Base-by-base conservation (phyloP, 2,329 filamentous ascomycete species). In the Cordyceps militaris region DNA sequence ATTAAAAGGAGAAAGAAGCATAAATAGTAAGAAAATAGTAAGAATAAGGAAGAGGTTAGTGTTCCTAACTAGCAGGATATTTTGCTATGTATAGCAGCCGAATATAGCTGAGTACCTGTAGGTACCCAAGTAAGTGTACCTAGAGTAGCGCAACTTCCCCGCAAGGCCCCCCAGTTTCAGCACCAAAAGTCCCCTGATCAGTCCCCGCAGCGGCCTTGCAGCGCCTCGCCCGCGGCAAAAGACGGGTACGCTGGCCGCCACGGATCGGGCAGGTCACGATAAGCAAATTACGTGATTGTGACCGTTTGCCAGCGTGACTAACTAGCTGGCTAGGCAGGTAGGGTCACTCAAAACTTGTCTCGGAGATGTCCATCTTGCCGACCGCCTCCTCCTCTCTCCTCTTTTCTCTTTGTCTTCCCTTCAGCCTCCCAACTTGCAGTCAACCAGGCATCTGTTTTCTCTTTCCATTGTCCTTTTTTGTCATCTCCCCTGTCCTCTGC, bases 201-300 rank as follows among this genome's bases (percentile, higher is more conserved):
- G 13, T 26, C 11, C 6, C 16, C 14, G 9, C 28, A 40, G 34
- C 48, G 34, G 32, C 21, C 9, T 28, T 38, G 32, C 42, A 55
- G 52, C 42, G 52, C 42, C 42, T 55, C 42, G 30, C 32, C 51
- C 40, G 51, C 51, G 16, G n/a, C 8, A 19, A 42, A 16, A 30
- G n/a, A 38, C 52, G 52, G 52, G 52, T 55, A 55, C 52, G 11
- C 42, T 47, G 52, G 23, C 52, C 52, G 30, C 26, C 44, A 55
- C 52, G 13, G 53, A 49, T 56, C 34, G 44, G 43, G 53, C 7
- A 56, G 43, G 53, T 47, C 53, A 56, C 32, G 21, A 30, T 16
- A 13, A 4, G 23, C 32, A 49, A 19, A 56, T 56, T 56, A 56
- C 53, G 53, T 56, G 53, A 56, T 42, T 40, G 23, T 1, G 16